These are phyloP conservation scores for Fusarium xylarioides DNA, from an alignment of 2,329 filamentous ascomycete genomes.

Conservation along the genomic window DNA sequence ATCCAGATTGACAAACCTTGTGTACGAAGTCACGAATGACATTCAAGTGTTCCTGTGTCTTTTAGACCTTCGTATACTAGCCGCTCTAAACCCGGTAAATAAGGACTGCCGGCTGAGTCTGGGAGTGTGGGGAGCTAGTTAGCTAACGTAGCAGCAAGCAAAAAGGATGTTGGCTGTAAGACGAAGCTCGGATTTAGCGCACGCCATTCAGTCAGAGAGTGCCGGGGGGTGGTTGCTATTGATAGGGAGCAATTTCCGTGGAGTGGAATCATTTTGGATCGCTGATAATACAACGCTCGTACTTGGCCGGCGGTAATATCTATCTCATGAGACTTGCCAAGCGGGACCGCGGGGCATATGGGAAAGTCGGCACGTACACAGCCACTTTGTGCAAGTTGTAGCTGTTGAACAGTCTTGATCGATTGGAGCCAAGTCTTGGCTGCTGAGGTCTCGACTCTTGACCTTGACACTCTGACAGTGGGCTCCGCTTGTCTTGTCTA, in stretches of 20 bases:
- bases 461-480: conserved; percentile 23
- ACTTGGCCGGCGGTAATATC: conserved; percentile 21
- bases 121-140: neutral
- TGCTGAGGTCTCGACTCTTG: conserved; percentile 40
- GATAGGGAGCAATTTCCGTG: conserved; percentile 5
- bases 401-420: conserved; percentile 21
- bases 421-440: conserved; percentile 43
- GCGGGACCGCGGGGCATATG: conserved; percentile 31
- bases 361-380: conserved; percentile 38
- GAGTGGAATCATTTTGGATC: conserved; percentile 1
- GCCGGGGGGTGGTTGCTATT: neutral
- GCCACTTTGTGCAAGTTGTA: conserved; percentile 24
- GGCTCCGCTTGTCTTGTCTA: conserved; percentile 25
- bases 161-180: neutral
- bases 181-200: neutral
- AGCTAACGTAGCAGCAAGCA: neutral
- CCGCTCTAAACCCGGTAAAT: conserved; percentile 13
- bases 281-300: conserved; percentile 7
- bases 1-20: neutral
- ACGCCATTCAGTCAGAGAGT: neutral
- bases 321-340: conserved; percentile 35
- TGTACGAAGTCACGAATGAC: conserved; percentile 18
- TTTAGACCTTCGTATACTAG: neutral
- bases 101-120: neutral
- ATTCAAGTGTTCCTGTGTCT: neutral